A percentile compares a stretch with the other conserved stretches of the same genome.
phyloP scores from a whole-genome alignment of 306 rosid species.

The Cajanus cajan region DNA sequence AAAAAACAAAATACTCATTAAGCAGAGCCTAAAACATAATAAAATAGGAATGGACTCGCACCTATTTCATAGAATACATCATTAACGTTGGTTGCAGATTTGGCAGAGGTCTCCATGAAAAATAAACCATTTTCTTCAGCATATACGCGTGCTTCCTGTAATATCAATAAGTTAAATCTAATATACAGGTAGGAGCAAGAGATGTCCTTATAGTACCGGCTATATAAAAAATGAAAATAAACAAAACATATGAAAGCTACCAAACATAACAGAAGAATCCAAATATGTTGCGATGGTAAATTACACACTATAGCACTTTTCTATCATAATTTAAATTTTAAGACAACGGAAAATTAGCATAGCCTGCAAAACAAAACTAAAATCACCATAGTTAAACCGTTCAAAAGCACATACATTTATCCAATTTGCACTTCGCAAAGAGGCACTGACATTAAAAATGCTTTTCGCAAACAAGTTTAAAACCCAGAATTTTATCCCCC shows the following conservation, averaged over 20 bases:
- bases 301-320: slow-evolving; percentile 1
- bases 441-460: not conserved
- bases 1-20: not conserved
- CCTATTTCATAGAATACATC: slow-evolving; percentile 66
- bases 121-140: slow-evolving; percentile 64
- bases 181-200: not conserved
- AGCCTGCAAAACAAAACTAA: slow-evolving; percentile 9
- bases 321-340: slow-evolving; percentile 1
- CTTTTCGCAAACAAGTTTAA: not conserved
- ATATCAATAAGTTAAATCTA: slow-evolving; percentile 18
- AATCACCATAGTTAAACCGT: not conserved
- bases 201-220: not conserved
- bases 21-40: slow-evolving; percentile 1
- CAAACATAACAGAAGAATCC: slow-evolving; percentile 8
- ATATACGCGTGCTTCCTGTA: slow-evolving; percentile 59
- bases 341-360: not conserved
- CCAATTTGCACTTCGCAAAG: slow-evolving; percentile 1
- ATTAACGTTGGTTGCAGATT: slow-evolving; percentile 59
- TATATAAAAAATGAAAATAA: not conserved
- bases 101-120: slow-evolving; percentile 69
- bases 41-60: slow-evolving; percentile 12
- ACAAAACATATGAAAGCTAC: not conserved
- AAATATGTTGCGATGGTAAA: not conserved
- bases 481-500: not conserved
- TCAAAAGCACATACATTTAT: not conserved